Evolutionary conservation across 495 filamentous ascomycete species (phyloP).

Genomic region (Thozetella sp.): DNA sequence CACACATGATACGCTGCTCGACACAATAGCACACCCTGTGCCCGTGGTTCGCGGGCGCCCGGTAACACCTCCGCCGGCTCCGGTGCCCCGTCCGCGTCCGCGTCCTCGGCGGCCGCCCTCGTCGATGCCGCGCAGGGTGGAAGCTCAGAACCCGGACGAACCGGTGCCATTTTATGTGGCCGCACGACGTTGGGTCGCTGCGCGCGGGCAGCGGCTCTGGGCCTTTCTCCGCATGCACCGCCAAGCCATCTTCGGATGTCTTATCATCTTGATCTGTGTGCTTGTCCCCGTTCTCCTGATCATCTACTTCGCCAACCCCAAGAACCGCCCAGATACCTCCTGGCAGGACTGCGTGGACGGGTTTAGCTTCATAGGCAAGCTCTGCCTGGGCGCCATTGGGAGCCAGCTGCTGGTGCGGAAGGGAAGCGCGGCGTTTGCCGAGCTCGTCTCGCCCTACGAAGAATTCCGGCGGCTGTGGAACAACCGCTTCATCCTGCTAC

Average conservation of each 20-base stretch:
- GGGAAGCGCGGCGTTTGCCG: not conserved
- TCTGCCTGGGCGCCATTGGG: not conserved
- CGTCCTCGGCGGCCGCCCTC: not conserved
- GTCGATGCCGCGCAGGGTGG: too few species aligned
- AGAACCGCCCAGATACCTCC: too few species aligned
- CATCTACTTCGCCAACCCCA: too few species aligned
- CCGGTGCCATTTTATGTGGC: too few species aligned
- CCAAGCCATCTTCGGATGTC: too few species aligned
- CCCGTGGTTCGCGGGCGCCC: not conserved
- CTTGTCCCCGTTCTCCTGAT: too few species aligned
- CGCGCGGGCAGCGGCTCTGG: too few species aligned
- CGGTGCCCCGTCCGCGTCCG: not conserved
- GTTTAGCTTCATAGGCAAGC: not conserved
- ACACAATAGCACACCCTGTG: not conserved
- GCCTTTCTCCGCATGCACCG: too few species aligned
- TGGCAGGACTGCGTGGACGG: too few species aligned
- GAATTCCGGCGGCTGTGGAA: not conserved
- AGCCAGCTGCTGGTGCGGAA: not conserved
- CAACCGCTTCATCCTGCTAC: not conserved
- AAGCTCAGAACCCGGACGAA: too few species aligned
- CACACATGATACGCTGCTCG: not conserved
- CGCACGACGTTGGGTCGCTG: too few species aligned
- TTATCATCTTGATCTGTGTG: too few species aligned
- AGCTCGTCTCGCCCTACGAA: not conserved
- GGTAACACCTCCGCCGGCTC: not conserved